These are phyloP conservation scores for Parachlorella kessleri DNA, from an alignment of 139 green algal genomes.

Conservation along the genomic window DNA sequence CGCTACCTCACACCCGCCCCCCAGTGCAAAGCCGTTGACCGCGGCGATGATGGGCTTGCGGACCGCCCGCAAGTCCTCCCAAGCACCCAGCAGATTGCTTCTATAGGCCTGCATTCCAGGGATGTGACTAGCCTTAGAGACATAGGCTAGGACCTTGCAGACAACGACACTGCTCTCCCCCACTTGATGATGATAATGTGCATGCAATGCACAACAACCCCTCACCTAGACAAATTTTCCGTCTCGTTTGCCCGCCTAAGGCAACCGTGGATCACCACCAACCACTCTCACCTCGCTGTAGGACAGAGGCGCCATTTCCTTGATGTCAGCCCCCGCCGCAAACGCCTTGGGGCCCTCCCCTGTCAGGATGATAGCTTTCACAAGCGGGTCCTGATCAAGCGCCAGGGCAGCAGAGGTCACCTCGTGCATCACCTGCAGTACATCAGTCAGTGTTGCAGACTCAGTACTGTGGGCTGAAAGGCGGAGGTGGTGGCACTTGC, in stretches of 20 bases:
- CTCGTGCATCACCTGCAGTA: conserved; percentile 13
- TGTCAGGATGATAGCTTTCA: conserved; percentile 60
- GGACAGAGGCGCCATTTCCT: conserved; percentile 55
- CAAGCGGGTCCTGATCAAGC: conserved; percentile 16
- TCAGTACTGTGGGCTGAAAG: not conserved
- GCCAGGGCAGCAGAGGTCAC: conserved; percentile 3
- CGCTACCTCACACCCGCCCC: conserved; percentile 69
- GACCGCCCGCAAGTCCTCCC: conserved; percentile 30
- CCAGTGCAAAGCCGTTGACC: conserved; percentile 61
- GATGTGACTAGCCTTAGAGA: too few relatives aligned
- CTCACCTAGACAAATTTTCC: too few relatives aligned
- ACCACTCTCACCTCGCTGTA: conserved; percentile 41
- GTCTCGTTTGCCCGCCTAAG: too few relatives aligned
- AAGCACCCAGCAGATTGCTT: conserved; percentile 30
- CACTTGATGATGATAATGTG: too few relatives aligned
- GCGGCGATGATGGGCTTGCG: conserved; percentile 59
- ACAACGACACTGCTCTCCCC: not conserved
- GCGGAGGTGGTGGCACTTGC: not conserved
- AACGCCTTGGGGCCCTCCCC: conserved; percentile 63
- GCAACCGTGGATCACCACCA: too few relatives aligned
- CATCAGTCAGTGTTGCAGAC: not conserved
- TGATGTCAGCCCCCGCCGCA: conserved; percentile 74
- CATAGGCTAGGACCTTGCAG: not conserved
- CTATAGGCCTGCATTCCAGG: conserved; percentile 36
- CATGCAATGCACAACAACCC: too few relatives aligned